phyloP scores from a whole-genome alignment of 768 basidiomycete genomes.

The Coprinopsis marcescibilis region DNA sequence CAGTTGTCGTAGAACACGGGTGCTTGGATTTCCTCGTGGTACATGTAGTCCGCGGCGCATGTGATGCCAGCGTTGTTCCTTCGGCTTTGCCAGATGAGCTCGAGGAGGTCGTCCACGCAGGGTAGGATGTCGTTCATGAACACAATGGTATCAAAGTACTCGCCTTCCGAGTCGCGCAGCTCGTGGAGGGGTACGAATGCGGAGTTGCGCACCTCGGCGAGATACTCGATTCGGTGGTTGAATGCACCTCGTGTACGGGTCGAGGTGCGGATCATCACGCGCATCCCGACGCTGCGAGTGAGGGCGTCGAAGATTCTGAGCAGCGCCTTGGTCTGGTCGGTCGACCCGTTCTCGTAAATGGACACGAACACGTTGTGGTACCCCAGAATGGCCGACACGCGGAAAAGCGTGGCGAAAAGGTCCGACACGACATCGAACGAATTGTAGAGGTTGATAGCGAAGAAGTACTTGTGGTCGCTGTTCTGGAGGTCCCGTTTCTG shows the following conservation, averaged over 20 bases:
- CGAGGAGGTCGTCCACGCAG: conserved; percentile 94
- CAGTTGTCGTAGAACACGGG: conserved; percentile 99
- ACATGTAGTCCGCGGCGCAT: conserved; percentile 99
- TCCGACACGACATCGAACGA: conserved; percentile 99
- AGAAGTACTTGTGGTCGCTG: conserved; percentile 94
- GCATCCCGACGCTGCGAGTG: conserved; percentile 82
- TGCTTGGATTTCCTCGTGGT: conserved; percentile 87
- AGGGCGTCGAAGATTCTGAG: conserved; percentile 93
- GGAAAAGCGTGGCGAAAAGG: conserved; percentile 93
- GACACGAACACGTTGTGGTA: conserved; percentile 98
- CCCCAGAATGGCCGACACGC: conserved; percentile 84
- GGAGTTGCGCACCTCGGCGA: conserved; percentile 99
- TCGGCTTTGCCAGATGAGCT: conserved; percentile 94
- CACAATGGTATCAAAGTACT: conserved; percentile 93
- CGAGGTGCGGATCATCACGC: conserved; percentile 89
- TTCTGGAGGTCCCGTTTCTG: conserved; percentile 28
- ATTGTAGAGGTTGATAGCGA: conserved; percentile 99
- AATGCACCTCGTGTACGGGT: conserved; percentile 92
- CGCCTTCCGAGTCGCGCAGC: conserved; percentile 83
- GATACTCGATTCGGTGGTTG: conserved; percentile 99
- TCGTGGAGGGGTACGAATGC: conserved; percentile 96
- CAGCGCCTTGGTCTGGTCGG: conserved; percentile 96
- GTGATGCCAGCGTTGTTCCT: conserved; percentile 96
- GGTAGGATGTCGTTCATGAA: conserved; percentile 99
- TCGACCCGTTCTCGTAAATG: conserved; percentile 99